phyloP scores from a whole-genome alignment of 495 filamentous ascomycete genomes.

The Neurospora sp. region DNA sequence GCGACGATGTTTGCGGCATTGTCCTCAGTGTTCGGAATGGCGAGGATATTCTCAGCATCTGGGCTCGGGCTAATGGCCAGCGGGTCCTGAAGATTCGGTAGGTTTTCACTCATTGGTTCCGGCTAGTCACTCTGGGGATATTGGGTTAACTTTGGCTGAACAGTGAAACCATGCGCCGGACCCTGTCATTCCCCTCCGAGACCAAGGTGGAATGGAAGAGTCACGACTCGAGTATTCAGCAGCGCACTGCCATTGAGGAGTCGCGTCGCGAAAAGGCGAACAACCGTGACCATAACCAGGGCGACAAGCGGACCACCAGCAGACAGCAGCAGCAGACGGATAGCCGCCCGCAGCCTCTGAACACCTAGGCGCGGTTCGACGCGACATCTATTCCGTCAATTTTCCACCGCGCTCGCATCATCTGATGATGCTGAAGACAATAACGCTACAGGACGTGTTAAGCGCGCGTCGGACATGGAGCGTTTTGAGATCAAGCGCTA shows the following conservation, averaged over 20 bases:
- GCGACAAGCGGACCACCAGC: conserved; percentile 30
- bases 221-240: conserved; percentile 74
- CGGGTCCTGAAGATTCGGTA: conserved; percentile 96
- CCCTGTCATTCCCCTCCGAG: conserved; percentile 73
- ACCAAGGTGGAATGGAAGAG: conserved; percentile 92
- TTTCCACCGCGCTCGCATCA: neutral
- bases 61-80: conserved; percentile 85
- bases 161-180: conserved; percentile 87
- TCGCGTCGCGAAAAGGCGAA: conserved; percentile 66
- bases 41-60: conserved; percentile 95
- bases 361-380: neutral
- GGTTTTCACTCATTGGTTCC: conserved; percentile 12
- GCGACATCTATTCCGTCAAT: neutral
- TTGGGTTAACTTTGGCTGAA: conserved; percentile 2
- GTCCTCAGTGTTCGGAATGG: conserved; percentile 91
- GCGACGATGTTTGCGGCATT: conserved; percentile 88
- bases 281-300: conserved; percentile 33
- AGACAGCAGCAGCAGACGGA: conserved; percentile 15
- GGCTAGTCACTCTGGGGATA: neutral
- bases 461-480: neutral
- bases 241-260: conserved; percentile 72
- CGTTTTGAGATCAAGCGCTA: neutral
- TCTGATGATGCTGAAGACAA: neutral
- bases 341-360: conserved; percentile 4
- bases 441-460: neutral